A percentile compares a stretch with the other conserved stretches of the same genome.
phyloP scores from a whole-genome alignment of 768 basidiomycete genomes.

The Mycena olivaceomarginata region DNA sequence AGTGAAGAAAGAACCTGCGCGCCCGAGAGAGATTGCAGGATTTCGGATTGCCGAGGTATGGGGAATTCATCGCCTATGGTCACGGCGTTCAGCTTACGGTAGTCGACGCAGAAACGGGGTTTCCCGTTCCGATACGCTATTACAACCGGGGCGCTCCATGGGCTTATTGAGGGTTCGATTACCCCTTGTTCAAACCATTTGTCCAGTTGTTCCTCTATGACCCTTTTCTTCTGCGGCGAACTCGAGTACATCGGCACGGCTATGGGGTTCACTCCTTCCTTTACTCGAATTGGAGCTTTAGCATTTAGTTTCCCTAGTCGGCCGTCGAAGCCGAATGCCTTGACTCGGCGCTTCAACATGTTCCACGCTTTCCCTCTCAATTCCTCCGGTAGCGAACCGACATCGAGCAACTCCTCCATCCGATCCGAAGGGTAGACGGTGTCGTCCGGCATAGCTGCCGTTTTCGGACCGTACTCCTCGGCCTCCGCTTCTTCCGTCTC shows the following conservation, averaged over 20 bases:
- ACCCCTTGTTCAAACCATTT: slow-evolving; percentile 26
- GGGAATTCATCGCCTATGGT: slow-evolving; percentile 19
- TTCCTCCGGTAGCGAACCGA: too few species aligned
- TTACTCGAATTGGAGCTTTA: background rate
- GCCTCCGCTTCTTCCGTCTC: background rate
- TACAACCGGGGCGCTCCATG: slow-evolving; percentile 22
- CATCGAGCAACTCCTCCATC: too few species aligned
- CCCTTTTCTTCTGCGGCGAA: background rate
- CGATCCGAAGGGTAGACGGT: too few species aligned
- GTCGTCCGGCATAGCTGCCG: background rate
- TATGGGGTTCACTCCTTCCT: background rate
- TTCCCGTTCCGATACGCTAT: slow-evolving; percentile 17
- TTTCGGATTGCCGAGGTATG: background rate
- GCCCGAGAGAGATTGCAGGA: background rate
- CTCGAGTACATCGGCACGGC: background rate
- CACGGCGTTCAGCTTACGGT: background rate
- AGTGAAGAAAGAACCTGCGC: background rate
- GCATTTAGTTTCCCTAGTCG: background rate
- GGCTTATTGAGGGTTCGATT: slow-evolving; percentile 13
- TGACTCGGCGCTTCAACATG: too few species aligned
- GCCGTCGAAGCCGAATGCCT: background rate
- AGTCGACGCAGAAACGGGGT: background rate
- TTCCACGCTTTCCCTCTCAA: too few species aligned
- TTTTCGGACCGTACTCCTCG: slow-evolving; percentile 18
- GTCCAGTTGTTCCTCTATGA: slow-evolving; percentile 9